Evolutionary conservation across 2,329 filamentous ascomycete species (phyloP), one percentile per base, ranked within the genome.

Genomic region (Neodidymelliopsis sp.): DNA sequence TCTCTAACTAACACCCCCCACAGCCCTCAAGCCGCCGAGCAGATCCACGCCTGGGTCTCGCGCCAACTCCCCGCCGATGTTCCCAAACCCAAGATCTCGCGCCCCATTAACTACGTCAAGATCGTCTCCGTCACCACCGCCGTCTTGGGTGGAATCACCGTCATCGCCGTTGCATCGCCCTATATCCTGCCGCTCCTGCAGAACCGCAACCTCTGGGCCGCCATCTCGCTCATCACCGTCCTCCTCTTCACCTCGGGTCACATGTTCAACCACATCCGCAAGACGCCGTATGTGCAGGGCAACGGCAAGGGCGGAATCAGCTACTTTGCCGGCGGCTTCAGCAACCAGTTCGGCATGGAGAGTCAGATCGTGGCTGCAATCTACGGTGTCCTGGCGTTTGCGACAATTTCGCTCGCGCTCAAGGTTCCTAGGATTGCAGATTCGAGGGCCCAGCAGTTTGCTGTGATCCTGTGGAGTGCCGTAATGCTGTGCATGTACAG

Each of bases 201-300:
- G 73, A 97, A 88, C 79, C 88, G 93, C 62, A 97, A 96, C 66
- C 77, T 97, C 13, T 99, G 94, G 94, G 92, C 93, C 18, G 90
- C 89, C 16, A 75, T 95, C 65, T 96, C 89, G 74, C 79, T 99
- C 60, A 91, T 97, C 65, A 81, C 86, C 11, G 92, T 99, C 56
- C 83, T 99, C 30, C 80, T 97, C 49, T 99, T 97, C 77, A 97
- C 89, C 35, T 94, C 89, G 63, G 95, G 94, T 28, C 92, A 97
- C 76, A 99, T 99, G 95, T 99, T 95, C 82, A 99, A 97, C 75
- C 92, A 97, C 70, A 99, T 99, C 69, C 85, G 95, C 63, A 93
- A 94, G 73, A 90, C 95, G 2, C 94, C 94, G 2, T 99, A 99
- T 65, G 91, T 97, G 23, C 81, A 86, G 30, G 89, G 88, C 30